These are phyloP conservation scores for Cymbopogon flexuosus DNA, from an alignment of 202 grass and related monocot genomes.

Conservation along the genomic window DNA sequence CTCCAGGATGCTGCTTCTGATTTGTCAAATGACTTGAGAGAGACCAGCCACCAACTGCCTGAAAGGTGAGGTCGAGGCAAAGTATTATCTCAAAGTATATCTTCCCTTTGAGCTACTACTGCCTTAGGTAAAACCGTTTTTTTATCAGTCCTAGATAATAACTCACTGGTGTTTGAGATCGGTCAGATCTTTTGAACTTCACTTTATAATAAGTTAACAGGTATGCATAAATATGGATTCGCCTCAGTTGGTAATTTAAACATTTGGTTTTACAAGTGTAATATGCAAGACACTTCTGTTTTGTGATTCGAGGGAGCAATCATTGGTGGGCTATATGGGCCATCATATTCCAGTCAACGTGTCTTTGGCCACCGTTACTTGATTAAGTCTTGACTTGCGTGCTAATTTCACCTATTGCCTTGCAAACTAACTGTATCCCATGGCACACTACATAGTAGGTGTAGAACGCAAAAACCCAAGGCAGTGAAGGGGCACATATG, in stretches of 20 bases:
- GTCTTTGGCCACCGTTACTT: constrained; percentile 4
- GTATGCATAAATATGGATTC: not conserved
- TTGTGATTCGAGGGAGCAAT: not conserved
- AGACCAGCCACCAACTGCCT: constrained; percentile 21
- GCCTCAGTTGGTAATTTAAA: not conserved
- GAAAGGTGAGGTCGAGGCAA: not conserved
- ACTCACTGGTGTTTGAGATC: not conserved
- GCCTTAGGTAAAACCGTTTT: not conserved
- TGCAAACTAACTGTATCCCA: constrained; percentile 1
- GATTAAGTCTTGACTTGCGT: not conserved
- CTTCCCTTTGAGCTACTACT: not conserved
- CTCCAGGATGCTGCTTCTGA: constrained; percentile 15
- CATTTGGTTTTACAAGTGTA: not conserved
- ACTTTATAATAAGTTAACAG: not conserved
- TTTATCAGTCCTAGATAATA: not conserved
- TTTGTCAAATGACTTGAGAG: constrained; percentile 27
- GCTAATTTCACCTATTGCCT: constrained; percentile 7
- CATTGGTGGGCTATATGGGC: not conserved
- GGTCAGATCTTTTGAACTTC: not conserved
- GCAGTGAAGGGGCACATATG: not conserved
- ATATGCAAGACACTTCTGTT: not conserved
- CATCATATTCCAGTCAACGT: not conserved
- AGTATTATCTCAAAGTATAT: not conserved
- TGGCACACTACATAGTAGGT: not conserved
- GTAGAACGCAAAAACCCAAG: not conserved